Evolutionary conservation across 441 rosid genomes (phyloP).

Genomic region (Arabidopsis lyrata): DNA sequence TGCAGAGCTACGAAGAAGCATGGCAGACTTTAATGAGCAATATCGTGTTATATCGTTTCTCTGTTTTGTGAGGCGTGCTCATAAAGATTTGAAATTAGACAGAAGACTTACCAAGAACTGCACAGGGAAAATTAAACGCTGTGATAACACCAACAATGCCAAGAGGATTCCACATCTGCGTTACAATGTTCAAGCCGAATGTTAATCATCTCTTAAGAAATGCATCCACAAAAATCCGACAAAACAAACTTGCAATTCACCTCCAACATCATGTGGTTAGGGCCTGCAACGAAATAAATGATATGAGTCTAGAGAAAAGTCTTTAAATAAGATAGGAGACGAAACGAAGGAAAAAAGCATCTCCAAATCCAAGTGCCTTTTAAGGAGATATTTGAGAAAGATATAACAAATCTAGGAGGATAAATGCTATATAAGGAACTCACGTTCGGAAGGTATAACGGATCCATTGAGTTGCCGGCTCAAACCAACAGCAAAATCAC

Average conservation of each 20-base stretch:
- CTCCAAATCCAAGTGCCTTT: background rate
- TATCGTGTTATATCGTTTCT: background rate
- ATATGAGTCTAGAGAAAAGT: conserved; percentile 29
- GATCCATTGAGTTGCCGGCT: conserved; percentile 98
- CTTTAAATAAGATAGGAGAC: background rate
- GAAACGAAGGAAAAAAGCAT: conserved; percentile 5
- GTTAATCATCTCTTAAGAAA: conserved; percentile 22
- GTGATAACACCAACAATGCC: conserved; percentile 98
- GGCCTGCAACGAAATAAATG: conserved; percentile 64
- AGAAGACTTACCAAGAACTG: conserved; percentile 84
- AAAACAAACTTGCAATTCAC: conserved; percentile 47
- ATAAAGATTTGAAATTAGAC: conserved; percentile 22
- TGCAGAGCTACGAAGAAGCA: background rate
- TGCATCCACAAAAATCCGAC: conserved; percentile 15
- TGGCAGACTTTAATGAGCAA: conserved; percentile 6
- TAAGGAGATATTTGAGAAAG: conserved; percentile 33
- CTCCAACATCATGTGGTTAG: conserved; percentile 97
- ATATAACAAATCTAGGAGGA: background rate
- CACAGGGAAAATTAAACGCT: conserved; percentile 96
- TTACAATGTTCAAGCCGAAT: conserved; percentile 27
- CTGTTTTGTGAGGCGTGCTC: background rate
- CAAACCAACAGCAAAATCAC: conserved; percentile 95
- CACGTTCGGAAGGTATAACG: conserved; percentile 95
- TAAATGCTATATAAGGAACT: conserved; percentile 39
- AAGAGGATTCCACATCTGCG: conserved; percentile 97